phyloP scores from a whole-genome alignment of 345 rosid species.

The Populus alba region DNA sequence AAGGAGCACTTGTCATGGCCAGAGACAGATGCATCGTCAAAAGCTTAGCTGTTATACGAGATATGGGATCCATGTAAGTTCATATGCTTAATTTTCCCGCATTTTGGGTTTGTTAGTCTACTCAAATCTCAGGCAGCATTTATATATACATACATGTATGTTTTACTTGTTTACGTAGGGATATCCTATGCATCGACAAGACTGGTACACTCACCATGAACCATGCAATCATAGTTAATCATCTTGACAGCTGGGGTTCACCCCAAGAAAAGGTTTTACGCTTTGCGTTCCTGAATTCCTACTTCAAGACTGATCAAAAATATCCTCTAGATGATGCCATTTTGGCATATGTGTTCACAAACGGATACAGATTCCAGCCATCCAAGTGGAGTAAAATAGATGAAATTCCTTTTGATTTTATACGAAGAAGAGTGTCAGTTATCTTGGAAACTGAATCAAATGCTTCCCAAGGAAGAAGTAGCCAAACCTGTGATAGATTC shows the following conservation, averaged over 20 bases:
- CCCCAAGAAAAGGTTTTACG: conserved; percentile 49
- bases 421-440: conserved; percentile 55
- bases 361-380: conserved; percentile 58
- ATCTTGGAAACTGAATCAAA: conserved; percentile 44
- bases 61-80: conserved; percentile 77
- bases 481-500: conserved; percentile 23
- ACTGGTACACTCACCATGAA: conserved; percentile 78
- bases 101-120: neutral
- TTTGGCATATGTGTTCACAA: conserved; percentile 61
- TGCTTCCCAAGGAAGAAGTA: conserved; percentile 19
- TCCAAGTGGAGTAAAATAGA: conserved; percentile 58
- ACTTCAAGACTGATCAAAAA: conserved; percentile 71
- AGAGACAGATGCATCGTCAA: conserved; percentile 67
- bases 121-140: neutral
- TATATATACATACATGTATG: neutral
- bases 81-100: neutral
- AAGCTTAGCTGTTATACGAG: conserved; percentile 56
- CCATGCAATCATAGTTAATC: conserved; percentile 50
- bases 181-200: conserved; percentile 70
- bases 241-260: conserved; percentile 53
- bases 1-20: conserved; percentile 82
- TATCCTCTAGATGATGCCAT: conserved; percentile 78
- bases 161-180: conserved; percentile 34
- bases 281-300: conserved; percentile 63
- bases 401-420: conserved; percentile 69